phyloP scores from a whole-genome alignment of 164 flowering plant genomes.

The Chloranthus sessilifolius region DNA sequence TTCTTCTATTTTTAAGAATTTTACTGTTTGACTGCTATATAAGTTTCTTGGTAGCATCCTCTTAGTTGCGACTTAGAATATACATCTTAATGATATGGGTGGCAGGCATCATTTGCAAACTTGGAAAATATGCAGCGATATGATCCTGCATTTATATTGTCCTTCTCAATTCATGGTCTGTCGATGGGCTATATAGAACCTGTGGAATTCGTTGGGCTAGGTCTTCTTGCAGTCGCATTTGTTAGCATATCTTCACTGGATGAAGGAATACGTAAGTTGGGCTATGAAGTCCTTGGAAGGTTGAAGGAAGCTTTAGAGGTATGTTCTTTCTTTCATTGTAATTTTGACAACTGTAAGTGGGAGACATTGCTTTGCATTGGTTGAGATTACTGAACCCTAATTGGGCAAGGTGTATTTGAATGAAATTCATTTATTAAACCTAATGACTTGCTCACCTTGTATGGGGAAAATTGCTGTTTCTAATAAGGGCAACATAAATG shows the following conservation, averaged over 20 bases:
- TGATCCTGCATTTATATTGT: slow-evolving; percentile 84
- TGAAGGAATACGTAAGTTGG: slow-evolving; percentile 66
- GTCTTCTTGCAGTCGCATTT: slow-evolving; percentile 81
- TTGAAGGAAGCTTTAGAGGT: slow-evolving; percentile 71
- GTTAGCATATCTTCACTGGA: slow-evolving; percentile 77
- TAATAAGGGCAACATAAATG: no score
- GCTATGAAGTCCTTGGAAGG: slow-evolving; percentile 60
- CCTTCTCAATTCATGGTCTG: slow-evolving; percentile 64
- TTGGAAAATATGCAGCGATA: slow-evolving; percentile 34
- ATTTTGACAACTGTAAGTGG: no score
- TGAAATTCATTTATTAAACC: no score
- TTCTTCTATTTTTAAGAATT: not conserved
- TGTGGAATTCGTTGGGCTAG: slow-evolving; percentile 72
- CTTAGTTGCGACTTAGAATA: slow-evolving; percentile 8
- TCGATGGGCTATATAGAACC: slow-evolving; percentile 66
- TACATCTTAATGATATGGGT: slow-evolving; percentile 9
- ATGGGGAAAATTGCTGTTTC: no score
- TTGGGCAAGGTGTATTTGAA: no score
- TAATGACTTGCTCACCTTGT: no score
- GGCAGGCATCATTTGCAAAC: slow-evolving; percentile 32
- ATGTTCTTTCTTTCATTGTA: no score
- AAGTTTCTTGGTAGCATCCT: not conserved
- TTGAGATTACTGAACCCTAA: no score
- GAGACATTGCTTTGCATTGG: no score
- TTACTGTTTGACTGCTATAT: not conserved